These are phyloP conservation scores for Nymphaea thermarum DNA, from an alignment of 164 flowering plant species.

Conservation along the genomic window DNA sequence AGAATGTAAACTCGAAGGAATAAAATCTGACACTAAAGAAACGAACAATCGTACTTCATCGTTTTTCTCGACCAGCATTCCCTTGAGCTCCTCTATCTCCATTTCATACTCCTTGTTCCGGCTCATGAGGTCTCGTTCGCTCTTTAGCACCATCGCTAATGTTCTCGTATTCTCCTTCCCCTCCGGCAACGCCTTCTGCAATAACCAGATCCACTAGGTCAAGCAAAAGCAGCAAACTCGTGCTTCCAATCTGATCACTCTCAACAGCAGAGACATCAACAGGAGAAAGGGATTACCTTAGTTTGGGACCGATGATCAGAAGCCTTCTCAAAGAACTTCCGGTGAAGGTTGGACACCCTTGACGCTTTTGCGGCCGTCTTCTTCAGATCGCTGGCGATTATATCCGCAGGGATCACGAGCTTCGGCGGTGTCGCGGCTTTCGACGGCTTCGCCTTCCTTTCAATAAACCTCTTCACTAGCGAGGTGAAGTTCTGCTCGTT, in stretches of 20 bases:
- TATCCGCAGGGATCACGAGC: conserved; percentile 44
- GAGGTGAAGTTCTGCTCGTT: conserved; percentile 33
- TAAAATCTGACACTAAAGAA: no score
- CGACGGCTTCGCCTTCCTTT: conserved; percentile 28
- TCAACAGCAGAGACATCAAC: not conserved
- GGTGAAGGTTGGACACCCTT: conserved; percentile 30
- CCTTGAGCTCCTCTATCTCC: conserved; percentile 48
- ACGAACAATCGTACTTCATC: conserved; percentile 32
- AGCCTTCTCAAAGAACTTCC: conserved; percentile 61
- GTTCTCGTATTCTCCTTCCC: conserved; percentile 81
- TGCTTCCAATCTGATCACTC: not conserved
- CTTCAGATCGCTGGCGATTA: conserved; percentile 62
- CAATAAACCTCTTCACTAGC: conserved; percentile 79
- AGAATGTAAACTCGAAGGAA: no score
- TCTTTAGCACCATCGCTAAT: conserved; percentile 82
- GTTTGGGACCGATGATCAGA: not conserved
- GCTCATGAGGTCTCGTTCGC: conserved; percentile 86
- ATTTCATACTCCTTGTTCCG: conserved; percentile 57
- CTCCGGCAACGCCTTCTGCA: conserved; percentile 62
- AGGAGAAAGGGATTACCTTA: not conserved
- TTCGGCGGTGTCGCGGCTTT: conserved; percentile 8
- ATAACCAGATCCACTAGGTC: not conserved
- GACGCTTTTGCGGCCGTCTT: conserved; percentile 44
- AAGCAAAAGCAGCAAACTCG: not conserved
- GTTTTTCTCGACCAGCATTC: conserved; percentile 43